Evolutionary conservation across 2,329 filamentous ascomycete genomes (phyloP).

Genomic region (Venturia oleaginea): DNA sequence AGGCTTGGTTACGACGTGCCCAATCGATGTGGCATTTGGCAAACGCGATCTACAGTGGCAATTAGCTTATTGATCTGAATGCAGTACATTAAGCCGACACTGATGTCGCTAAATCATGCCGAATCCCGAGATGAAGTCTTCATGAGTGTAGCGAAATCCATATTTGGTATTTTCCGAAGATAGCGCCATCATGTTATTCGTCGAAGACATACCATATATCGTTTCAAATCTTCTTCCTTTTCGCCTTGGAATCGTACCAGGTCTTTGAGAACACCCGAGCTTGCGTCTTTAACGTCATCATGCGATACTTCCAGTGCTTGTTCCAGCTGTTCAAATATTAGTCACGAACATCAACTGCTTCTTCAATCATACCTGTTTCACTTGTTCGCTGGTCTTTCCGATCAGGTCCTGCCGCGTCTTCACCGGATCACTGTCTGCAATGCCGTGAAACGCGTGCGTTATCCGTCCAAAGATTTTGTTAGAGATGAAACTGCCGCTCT

Average conservation of each 20-base stretch:
- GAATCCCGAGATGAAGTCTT: too few relatives aligned
- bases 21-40: slow-evolving; percentile 89
- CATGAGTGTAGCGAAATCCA: too few relatives aligned
- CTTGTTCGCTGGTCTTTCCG: slow-evolving; percentile 85
- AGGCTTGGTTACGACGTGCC: slow-evolving; percentile 83
- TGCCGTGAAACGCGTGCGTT: slow-evolving; percentile 90
- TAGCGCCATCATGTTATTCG: too few relatives aligned
- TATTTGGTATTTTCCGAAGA: too few relatives aligned
- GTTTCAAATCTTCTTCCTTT: slow-evolving; percentile 87
- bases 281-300: slow-evolving; percentile 89
- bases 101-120: too few relatives aligned
- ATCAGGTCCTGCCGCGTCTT: slow-evolving; percentile 86
- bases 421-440: slow-evolving; percentile 93
- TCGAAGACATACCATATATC: slow-evolving; percentile 91
- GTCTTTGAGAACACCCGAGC: slow-evolving; percentile 77
- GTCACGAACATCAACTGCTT: background rate
- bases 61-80: slow-evolving; percentile 2
- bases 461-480: slow-evolving; percentile 90
- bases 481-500: slow-evolving; percentile 80
- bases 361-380: slow-evolving; percentile 51
- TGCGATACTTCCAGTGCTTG: slow-evolving; percentile 83
- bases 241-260: slow-evolving; percentile 87
- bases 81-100: too few relatives aligned
- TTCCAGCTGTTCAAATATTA: slow-evolving; percentile 53
- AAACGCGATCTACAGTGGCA: slow-evolving; percentile 62